Percentiles rank a stretch among this genome's conserved stretches.
Conservation (phyloP, 805 yeast genomes). For the Teunomyces atbi region DNA sequence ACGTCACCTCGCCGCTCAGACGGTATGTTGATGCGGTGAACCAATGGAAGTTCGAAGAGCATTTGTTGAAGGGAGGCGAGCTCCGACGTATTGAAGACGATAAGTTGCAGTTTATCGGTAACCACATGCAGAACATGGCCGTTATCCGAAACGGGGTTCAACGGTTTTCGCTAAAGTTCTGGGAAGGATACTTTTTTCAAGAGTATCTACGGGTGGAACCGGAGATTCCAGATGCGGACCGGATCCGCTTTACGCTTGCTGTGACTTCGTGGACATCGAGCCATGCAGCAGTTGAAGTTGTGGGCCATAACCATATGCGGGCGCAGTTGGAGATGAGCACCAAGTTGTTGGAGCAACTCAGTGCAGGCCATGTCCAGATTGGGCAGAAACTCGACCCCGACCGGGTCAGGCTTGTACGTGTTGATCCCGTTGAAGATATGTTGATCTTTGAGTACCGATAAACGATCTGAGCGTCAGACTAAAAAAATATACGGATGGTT, state of each 20-base stretch:
- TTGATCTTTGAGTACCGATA: conserved; percentile 18
- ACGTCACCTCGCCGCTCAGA: conserved; percentile 58
- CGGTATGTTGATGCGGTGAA: conserved; percentile 43
- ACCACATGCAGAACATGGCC: conserved; percentile 33
- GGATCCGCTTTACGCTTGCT: conserved; percentile 22
- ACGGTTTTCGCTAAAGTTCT: conserved; percentile 27
- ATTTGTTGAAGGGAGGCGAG: conserved; percentile 4
- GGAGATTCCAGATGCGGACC: conserved; percentile 10
- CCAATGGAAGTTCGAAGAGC: conserved; percentile 58
- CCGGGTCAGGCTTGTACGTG: conserved; percentile 18
- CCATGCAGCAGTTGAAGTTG: conserved; percentile 18
- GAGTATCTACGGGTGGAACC: conserved; percentile 22
- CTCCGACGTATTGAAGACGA: background rate
- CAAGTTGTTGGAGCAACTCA: conserved; percentile 17
- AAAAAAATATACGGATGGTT: background rate
- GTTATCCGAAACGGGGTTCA: conserved; percentile 24
- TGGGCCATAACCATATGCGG: conserved; percentile 23
- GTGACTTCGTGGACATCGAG: conserved; percentile 9
- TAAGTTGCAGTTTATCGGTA: conserved; percentile 18
- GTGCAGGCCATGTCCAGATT: conserved; percentile 17
- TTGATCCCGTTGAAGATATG: conserved; percentile 39
- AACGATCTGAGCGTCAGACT: too few relatives aligned
- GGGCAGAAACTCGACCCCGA: conserved; percentile 21
- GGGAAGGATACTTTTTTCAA: conserved; percentile 37
- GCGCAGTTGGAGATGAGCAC: conserved; percentile 22